Evolutionary conservation across 176 grass and related monocot species (phyloP), one percentile per base, ranked within the genome.

Genomic region (Rhynchospora tenuis): DNA sequence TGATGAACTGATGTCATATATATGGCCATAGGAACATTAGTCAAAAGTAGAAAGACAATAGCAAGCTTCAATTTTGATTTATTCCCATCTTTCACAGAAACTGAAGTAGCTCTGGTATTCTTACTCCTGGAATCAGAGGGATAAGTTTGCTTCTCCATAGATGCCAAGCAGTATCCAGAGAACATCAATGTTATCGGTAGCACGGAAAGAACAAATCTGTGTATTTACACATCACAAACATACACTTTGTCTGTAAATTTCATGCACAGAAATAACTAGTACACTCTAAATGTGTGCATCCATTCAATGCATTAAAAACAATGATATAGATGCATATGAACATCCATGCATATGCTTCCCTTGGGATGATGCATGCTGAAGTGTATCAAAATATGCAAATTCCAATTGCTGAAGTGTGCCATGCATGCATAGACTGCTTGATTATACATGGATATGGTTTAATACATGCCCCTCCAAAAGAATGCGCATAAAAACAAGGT

Each of bases 191-290:
- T 91, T 82, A 98, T 87, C 61, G 95, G 90, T 64, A 98, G 89
- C 65, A 98, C 90, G 0, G 92, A 87, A 88, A 94, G 95, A 90
- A 98, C 92, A 93, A 98, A 98, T 83, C 92, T 98, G 87, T 55
- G 48, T 76, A 76, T 55, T 75, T 4, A 22, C 13, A 54, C 47
- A 28, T 26, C 16, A 54, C 12, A 75, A 51, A 52, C 72, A 72
- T 12, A 28, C 16, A 38, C 11, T 38, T 17, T 12, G 59, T 11
- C 26, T 15, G 43, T 44, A 27, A 0, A 28, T 13, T 50, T n/a
- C 46, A 54, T 52, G 23, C 46, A 50, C 46, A 15, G 51, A 51
- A 51, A 12, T 38, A 51, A 51, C 48, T 12, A 51, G 48, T 13
- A 51, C 5, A 51, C 48, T 10, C 11, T 51, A 51, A 51, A 10